phyloP scores from a whole-genome alignment of 2,329 filamentous ascomycete species.

The Elsinoe arachidis region DNA sequence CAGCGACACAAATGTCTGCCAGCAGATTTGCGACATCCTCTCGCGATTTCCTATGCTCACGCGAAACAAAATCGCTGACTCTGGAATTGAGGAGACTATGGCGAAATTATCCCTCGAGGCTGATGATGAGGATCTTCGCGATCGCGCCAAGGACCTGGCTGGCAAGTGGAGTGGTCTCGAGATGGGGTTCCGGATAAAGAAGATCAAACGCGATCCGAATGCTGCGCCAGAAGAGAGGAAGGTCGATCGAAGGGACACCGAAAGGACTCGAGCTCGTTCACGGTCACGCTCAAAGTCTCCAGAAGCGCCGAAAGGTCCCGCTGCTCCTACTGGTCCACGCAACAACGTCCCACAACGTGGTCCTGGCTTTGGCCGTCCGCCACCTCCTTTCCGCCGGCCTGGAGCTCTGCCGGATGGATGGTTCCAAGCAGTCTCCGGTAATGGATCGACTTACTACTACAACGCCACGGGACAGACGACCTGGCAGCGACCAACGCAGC shows the following conservation, averaged over 20 bases:
- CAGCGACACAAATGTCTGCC: conserved; percentile 79
- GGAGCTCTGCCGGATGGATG: conserved; percentile 69
- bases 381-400: conserved; percentile 40
- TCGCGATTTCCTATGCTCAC: conserved; percentile 83
- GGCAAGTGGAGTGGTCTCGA: conserved; percentile 84
- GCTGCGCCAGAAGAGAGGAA: conserved; percentile 43
- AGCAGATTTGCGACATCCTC: conserved; percentile 84
- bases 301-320: conserved; percentile 29
- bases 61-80: conserved; percentile 93
- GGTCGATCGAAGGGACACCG: conserved; percentile 48
- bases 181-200: conserved; percentile 83
- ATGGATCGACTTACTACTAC: conserved; percentile 78
- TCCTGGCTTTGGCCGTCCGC: conserved; percentile 47
- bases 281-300: conserved; percentile 42
- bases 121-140: conserved; percentile 56
- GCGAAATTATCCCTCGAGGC: conserved; percentile 61
- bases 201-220: conserved; percentile 73
- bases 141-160: conserved; percentile 61
- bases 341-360: conserved; percentile 50
- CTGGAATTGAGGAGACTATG: conserved; percentile 82
- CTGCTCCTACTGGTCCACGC: conserved; percentile 44
- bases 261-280: conserved; percentile 39
- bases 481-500: conserved; percentile 68
- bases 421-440: conserved; percentile 64
- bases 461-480: conserved; percentile 67